Percentiles rank a stretch among this genome's conserved stretches.
These are phyloP conservation scores for Lentinula detonsa DNA, from an alignment of 768 basidiomycete genomes.

Conservation along the genomic window DNA sequence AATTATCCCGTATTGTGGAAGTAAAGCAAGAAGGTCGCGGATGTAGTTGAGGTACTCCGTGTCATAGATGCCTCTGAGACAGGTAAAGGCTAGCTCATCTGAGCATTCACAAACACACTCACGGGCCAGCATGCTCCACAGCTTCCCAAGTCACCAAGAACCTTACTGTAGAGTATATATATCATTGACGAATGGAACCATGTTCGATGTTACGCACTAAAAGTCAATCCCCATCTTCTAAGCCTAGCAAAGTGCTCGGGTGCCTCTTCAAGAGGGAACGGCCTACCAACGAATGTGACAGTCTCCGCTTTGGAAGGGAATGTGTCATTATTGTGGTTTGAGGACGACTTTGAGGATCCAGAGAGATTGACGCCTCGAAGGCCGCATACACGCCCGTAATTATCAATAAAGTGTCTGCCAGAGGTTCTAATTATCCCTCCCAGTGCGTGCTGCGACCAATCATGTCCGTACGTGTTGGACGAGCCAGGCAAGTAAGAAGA, in stretches of 20 bases:
- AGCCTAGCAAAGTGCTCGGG: conserved; percentile 77
- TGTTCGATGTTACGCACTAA: conserved; percentile 44
- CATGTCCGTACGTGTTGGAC: conserved; percentile 55
- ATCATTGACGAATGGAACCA: neutral
- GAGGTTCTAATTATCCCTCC: conserved; percentile 56
- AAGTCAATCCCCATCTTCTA: conserved; percentile 82
- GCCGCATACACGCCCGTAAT: conserved; percentile 70
- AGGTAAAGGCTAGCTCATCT: neutral
- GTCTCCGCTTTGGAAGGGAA: conserved; percentile 61
- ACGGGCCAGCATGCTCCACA: conserved; percentile 91
- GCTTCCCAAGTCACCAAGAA: conserved; percentile 98
- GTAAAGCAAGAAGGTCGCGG: conserved; percentile 54
- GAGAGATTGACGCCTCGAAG: conserved; percentile 84
- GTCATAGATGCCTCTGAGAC: conserved; percentile 74
- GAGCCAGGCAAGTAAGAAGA: conserved; percentile 49
- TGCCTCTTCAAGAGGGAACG: conserved; percentile 88
- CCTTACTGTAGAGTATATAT: conserved; percentile 46
- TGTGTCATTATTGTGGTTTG: conserved; percentile 56
- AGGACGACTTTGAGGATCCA: conserved; percentile 79
- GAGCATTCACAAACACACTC: conserved; percentile 25
- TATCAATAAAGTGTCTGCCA: conserved; percentile 82
- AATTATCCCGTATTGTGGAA: conserved; percentile 66
- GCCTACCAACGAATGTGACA: conserved; percentile 84
- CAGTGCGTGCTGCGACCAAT: conserved; percentile 58
- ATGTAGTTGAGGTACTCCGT: conserved; percentile 78